Conservation (phyloP, 257 asterid species). For the Prunella vulgaris region DNA sequence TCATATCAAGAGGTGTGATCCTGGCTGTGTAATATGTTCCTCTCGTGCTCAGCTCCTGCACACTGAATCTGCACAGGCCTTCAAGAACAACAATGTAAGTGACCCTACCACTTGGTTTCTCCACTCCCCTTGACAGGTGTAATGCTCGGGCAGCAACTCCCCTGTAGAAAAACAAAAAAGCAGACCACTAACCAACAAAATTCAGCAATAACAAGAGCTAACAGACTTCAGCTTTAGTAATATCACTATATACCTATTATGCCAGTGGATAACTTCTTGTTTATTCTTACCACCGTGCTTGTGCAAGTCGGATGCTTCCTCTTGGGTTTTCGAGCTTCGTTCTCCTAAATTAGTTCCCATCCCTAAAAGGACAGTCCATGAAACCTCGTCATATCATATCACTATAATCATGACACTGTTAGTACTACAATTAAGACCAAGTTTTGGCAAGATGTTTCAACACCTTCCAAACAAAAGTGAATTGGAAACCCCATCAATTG, state of each 20-base stretch:
- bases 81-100: conserved; percentile 95
- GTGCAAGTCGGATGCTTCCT: conserved; percentile 53
- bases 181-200: conserved; percentile 18
- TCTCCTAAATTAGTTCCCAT: conserved; percentile 42
- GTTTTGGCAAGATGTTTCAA: not conserved
- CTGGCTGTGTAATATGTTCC: conserved; percentile 97
- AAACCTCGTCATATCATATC: conserved; percentile 4
- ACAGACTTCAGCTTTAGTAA: conserved; percentile 16
- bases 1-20: conserved; percentile 86
- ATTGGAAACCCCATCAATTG: not conserved
- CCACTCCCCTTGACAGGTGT: conserved; percentile 96
- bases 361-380: conserved; percentile 35
- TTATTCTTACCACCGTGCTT: conserved; percentile 71
- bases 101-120: conserved; percentile 98
- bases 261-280: conserved; percentile 94
- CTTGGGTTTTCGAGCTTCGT: conserved; percentile 46
- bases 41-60: conserved; percentile 93
- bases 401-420: not conserved
- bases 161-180: conserved; percentile 30
- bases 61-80: conserved; percentile 94
- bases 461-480: not conserved
- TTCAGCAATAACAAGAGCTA: conserved; percentile 12
- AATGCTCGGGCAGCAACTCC: conserved; percentile 98
- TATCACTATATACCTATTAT: conserved; percentile 51
- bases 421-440: conserved; percentile 9